Evolutionary conservation across 1,139 yeast genomes (phyloP).

Genomic region (Lodderomyces theae): DNA sequence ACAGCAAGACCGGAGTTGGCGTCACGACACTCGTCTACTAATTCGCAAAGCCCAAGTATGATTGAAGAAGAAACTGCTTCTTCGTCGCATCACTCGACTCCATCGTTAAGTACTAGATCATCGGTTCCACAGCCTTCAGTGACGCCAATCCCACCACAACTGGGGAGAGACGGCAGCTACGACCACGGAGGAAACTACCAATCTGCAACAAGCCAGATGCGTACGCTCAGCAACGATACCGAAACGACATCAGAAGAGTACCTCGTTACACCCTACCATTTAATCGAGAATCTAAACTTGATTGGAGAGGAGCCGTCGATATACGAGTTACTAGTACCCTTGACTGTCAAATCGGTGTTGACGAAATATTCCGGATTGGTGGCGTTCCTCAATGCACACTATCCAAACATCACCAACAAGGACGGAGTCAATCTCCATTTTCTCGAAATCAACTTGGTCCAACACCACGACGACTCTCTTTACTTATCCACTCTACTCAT

Average conservation of each 20-base stretch:
- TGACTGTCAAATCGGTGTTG: conserved; percentile 30
- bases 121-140: background rate
- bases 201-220: too few relatives aligned
- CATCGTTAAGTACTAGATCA: conserved; percentile 3
- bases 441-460: conserved; percentile 21
- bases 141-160: conserved; percentile 1
- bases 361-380: conserved; percentile 24
- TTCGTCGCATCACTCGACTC: conserved; percentile 2
- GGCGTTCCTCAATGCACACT: conserved; percentile 24
- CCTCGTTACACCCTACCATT: conserved; percentile 19
- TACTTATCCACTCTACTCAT: conserved; percentile 30
- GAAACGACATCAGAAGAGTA: conserved; percentile 10
- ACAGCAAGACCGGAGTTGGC: conserved; percentile 6
- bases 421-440: conserved; percentile 4
- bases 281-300: conserved; percentile 22
- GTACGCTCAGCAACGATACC: too few relatives aligned
- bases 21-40: conserved; percentile 5
- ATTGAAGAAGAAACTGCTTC: conserved; percentile 7
- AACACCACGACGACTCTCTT: conserved; percentile 31
- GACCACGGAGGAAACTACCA: too few relatives aligned
- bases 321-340: conserved; percentile 23
- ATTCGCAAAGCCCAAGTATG: conserved; percentile 11
- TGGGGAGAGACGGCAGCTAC: background rate
- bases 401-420: conserved; percentile 15
- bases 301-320: conserved; percentile 24